Conservation (phyloP, 306 rosid species). For the Phaseolus lunatus region DNA sequence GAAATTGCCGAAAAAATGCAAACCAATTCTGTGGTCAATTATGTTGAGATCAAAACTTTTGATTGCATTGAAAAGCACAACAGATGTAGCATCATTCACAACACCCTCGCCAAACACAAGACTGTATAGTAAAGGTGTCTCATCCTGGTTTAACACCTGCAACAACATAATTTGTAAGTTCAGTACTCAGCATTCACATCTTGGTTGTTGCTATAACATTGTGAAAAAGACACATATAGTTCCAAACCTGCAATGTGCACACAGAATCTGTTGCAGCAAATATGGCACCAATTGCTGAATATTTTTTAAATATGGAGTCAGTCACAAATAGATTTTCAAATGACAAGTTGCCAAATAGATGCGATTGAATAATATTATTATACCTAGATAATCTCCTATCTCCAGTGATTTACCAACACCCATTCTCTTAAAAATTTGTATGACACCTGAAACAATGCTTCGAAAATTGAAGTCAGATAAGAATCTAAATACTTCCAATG, state of each 20-base stretch:
- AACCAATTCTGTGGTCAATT: constrained; percentile 61
- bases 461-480: constrained; percentile 51
- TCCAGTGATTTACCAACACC: constrained; percentile 69
- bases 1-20: constrained; percentile 79
- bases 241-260: constrained; percentile 93
- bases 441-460: constrained; percentile 74
- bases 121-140: constrained; percentile 96
- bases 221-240: constrained; percentile 21
- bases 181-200: constrained; percentile 35
- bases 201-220: constrained; percentile 36
- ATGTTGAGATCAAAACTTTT: constrained; percentile 83
- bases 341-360: constrained; percentile 24
- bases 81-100: constrained; percentile 97
- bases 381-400: constrained; percentile 83
- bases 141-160: constrained; percentile 95
- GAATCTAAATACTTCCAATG: constrained; percentile 13
- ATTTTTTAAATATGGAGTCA: constrained; percentile 35
- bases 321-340: constrained; percentile 33
- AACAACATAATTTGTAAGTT: constrained; percentile 45
- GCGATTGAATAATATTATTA: constrained; percentile 21
- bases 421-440: constrained; percentile 68
- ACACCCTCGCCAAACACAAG: constrained; percentile 99
- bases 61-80: constrained; percentile 97
- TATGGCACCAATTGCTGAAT: constrained; percentile 93
- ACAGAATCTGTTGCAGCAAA: constrained; percentile 99